Base-by-base conservation (phyloP, 768 basidiomycete genomes). In the Paxillus rubicundulus region DNA sequence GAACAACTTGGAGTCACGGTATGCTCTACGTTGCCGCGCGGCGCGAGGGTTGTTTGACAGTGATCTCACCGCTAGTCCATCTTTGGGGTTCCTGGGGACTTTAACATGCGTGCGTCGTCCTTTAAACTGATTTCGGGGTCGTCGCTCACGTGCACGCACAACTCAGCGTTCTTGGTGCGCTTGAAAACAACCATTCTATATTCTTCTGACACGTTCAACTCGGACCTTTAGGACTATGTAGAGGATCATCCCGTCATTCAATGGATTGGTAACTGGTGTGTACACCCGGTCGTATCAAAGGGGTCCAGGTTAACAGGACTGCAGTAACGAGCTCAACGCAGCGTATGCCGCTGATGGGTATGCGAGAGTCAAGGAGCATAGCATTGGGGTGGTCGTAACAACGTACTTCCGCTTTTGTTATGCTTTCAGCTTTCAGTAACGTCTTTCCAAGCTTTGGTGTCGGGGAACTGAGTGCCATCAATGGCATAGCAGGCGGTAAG, bases 281-380 rank as follows among this genome's bases (percentile, higher is more conserved):
- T 49, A 0, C 9, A 14, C 40, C 24, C 14, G 8, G 9, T 13
- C 8, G 27, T 40, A 17, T 48, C 3, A 10, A n/a, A 16, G 4
- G 20, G 3, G 3, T 9, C 0, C 33, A 9, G 4, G n/a, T 38
- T 62, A 32, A 67, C 28, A 3, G 14, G 6, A 9, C 42, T 24
- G 14, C 53, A 89, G 89, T 58, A 91, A 92, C 54, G 88, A 93
- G 64, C 76, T 94, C 43, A 91, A 94, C 57, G 88, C 91, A 0
- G 78, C 90, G 0, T 97, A 97, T 68, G 94, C 94, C 14, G 91
- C 91, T 0, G 93, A 95, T 63, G 94, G 94, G 10, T 96, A 96
- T 68, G 91, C 94, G 17, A 81, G 95, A 52, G 84, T 94, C 47
- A 95, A 92, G 58, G 82, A 85, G 45, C 72, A 77, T 43, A 77